phyloP scores from a whole-genome alignment of 2,329 filamentous ascomycete species.

The Penicillium decumbens region DNA sequence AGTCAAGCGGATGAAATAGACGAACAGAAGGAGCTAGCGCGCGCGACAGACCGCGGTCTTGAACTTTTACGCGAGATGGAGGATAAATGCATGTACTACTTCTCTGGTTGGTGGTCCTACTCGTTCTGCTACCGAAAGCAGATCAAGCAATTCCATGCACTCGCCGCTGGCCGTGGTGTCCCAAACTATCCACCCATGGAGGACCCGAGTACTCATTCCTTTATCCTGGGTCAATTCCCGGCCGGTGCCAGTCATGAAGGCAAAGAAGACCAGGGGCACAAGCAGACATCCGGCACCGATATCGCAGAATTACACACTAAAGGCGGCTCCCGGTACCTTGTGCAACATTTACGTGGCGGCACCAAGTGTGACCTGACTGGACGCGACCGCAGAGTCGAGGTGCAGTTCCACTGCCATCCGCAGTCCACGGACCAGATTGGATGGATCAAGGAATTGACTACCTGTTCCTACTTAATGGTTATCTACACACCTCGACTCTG shows the following conservation, averaged over 20 bases:
- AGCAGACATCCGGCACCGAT: conserved; percentile 31
- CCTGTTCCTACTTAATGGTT: conserved; percentile 89
- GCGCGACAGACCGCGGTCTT: conserved; percentile 72
- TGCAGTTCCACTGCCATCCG: conserved; percentile 74
- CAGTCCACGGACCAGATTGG: conserved; percentile 71
- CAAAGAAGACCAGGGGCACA: conserved; percentile 23
- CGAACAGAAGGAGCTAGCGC: conserved; percentile 71
- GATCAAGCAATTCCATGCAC: conserved; percentile 84
- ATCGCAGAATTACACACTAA: conserved; percentile 70
- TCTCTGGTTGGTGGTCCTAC: conserved; percentile 94
- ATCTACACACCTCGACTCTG: conserved; percentile 85
- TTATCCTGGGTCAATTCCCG: conserved; percentile 63
- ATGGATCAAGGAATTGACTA: conserved; percentile 89
- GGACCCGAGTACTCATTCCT: conserved; percentile 71
- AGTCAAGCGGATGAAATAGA: conserved; percentile 57
- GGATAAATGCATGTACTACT: conserved; percentile 73
- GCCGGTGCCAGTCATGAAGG: conserved; percentile 31
- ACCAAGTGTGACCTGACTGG: conserved; percentile 84
- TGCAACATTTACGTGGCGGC: conserved; percentile 73
- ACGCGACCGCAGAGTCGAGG: conserved; percentile 74
- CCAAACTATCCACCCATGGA: conserved; percentile 66
- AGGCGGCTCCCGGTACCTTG: conserved; percentile 78
- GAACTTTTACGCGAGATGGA: conserved; percentile 74
- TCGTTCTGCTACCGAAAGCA: conserved; percentile 86
- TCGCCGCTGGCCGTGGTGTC: conserved; percentile 65